A percentile compares a stretch with the other conserved stretches of the same genome.
Evolutionary conservation across 495 filamentous ascomycete genomes (phyloP).

Genomic region (Bathelium albidoporum): DNA sequence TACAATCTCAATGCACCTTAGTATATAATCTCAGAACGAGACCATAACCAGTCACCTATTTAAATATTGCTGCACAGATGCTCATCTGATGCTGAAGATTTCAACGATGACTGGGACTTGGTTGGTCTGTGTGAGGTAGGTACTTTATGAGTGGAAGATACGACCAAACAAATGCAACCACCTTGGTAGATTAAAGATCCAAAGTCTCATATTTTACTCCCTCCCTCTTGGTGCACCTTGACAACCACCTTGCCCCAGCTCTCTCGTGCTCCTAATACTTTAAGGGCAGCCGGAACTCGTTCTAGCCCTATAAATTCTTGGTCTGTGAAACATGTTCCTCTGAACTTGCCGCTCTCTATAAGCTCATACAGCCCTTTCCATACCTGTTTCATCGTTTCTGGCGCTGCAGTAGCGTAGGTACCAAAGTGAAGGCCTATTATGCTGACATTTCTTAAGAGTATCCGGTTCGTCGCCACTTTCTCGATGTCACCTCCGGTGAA

Average conservation of each 20-base stretch:
- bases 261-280: slow-evolving; percentile 64
- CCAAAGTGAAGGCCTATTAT: slow-evolving; percentile 91
- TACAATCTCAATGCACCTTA: too few species aligned
- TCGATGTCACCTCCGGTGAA: slow-evolving; percentile 86
- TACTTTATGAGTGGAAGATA: too few species aligned
- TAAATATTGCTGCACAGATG: too few species aligned
- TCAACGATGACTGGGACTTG: too few species aligned
- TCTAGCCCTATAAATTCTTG: slow-evolving; percentile 74
- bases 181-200: too few species aligned
- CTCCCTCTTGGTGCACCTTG: slow-evolving; percentile 61
- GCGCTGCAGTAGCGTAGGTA: slow-evolving; percentile 64
- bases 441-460: slow-evolving; percentile 87
- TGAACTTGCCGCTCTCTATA: slow-evolving; percentile 68
- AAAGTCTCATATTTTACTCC: slow-evolving; percentile 46
- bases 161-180: too few species aligned
- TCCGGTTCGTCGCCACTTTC: slow-evolving; percentile 83
- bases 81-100: too few species aligned
- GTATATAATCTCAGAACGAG: too few species aligned
- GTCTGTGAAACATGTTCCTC: slow-evolving; percentile 71
- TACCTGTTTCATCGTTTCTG: slow-evolving; percentile 55
- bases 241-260: slow-evolving; percentile 98
- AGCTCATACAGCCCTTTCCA: slow-evolving; percentile 76
- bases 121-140: too few species aligned
- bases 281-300: slow-evolving; percentile 62
- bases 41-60: too few species aligned